Evolutionary conservation across 2,329 filamentous ascomycete species (phyloP).

Genomic region (Botrytis squamosa): DNA sequence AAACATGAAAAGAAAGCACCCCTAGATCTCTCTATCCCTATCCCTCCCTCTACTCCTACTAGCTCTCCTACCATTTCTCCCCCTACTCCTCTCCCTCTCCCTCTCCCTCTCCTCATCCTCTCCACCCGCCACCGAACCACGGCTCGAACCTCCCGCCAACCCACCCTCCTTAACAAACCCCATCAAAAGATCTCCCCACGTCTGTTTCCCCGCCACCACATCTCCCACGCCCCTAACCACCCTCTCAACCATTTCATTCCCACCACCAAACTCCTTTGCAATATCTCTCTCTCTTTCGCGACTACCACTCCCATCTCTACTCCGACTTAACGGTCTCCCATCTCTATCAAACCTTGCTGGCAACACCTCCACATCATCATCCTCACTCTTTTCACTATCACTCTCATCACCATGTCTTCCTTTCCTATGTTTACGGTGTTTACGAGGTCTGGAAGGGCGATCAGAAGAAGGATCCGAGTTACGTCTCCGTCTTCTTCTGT

Average conservation of each 20-base stretch:
- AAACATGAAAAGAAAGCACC: not conserved
- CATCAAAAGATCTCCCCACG: slow-evolving; percentile 36
- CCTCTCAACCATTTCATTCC: slow-evolving; percentile 37
- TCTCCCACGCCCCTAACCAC: slow-evolving; percentile 33
- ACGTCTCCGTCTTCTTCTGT: slow-evolving; percentile 26
- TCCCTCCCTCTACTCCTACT: slow-evolving; percentile 7
- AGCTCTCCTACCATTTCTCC: not conserved
- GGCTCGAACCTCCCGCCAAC: not conserved
- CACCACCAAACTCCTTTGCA: slow-evolving; percentile 19
- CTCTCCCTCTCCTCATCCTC: not conserved
- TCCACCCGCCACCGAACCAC: not conserved
- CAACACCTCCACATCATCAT: slow-evolving; percentile 32
- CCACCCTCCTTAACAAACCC: slow-evolving; percentile 31
- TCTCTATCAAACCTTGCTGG: slow-evolving; percentile 37
- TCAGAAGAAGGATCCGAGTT: slow-evolving; percentile 37
- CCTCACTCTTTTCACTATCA: slow-evolving; percentile 20
- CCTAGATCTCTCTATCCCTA: not conserved
- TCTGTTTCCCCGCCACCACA: slow-evolving; percentile 36
- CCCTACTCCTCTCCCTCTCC: not conserved
- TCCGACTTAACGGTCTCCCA: slow-evolving; percentile 25
- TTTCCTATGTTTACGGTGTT: slow-evolving; percentile 28
- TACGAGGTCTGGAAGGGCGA: slow-evolving; percentile 29
- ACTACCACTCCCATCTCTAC: not conserved
- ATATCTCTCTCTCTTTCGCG: not conserved
- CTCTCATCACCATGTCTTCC: slow-evolving; percentile 25